Conservation (phyloP, 208 protist genomes). For the Leishmania martiniquensis region DNA sequence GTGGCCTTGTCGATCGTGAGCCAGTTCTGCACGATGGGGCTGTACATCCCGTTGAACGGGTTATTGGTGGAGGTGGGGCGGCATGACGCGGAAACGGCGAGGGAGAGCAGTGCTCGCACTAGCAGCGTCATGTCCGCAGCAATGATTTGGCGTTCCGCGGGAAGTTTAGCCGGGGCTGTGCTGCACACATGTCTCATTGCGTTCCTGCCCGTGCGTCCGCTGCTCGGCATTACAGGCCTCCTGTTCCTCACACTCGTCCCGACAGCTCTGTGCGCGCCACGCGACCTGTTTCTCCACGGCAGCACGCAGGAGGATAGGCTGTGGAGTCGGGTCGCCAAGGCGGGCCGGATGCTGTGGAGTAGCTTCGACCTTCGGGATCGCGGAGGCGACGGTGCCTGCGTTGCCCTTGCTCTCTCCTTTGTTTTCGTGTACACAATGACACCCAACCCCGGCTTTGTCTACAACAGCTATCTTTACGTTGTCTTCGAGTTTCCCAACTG, state of each 20-base stretch:
- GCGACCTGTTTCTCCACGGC: constrained; percentile 29
- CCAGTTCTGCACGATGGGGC: constrained; percentile 41
- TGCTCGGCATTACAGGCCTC: constrained; percentile 30
- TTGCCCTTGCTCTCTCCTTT: constrained; percentile 46
- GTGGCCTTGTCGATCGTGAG: constrained; percentile 33
- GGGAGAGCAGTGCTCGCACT: constrained; percentile 45
- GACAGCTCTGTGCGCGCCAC: constrained; percentile 27
- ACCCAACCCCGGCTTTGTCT: constrained; percentile 41
- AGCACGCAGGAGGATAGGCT: constrained; percentile 22
- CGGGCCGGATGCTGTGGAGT: constrained; percentile 9
- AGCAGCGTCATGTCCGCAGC: constrained; percentile 49
- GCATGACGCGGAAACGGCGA: constrained; percentile 40
- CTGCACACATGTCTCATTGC: constrained; percentile 33
- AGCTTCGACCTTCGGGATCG: constrained; percentile 27
- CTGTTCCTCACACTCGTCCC: constrained; percentile 34
- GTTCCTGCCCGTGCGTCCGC: constrained; percentile 7
- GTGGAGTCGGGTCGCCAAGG: constrained; percentile 14
- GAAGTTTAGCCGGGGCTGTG: constrained; percentile 33
- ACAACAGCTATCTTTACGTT: constrained; percentile 51
- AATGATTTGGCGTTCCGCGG: constrained; percentile 51
- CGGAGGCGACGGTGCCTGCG: constrained; percentile 36
- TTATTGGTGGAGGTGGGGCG: constrained; percentile 52
- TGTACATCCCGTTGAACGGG: constrained; percentile 59
- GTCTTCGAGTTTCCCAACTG: constrained; percentile 37
- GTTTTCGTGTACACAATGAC: constrained; percentile 60